A percentile compares a stretch with the other conserved stretches of the same genome.
Evolutionary conservation across 257 asterid genomes (phyloP).

Genomic region (Solanum habrochaites): DNA sequence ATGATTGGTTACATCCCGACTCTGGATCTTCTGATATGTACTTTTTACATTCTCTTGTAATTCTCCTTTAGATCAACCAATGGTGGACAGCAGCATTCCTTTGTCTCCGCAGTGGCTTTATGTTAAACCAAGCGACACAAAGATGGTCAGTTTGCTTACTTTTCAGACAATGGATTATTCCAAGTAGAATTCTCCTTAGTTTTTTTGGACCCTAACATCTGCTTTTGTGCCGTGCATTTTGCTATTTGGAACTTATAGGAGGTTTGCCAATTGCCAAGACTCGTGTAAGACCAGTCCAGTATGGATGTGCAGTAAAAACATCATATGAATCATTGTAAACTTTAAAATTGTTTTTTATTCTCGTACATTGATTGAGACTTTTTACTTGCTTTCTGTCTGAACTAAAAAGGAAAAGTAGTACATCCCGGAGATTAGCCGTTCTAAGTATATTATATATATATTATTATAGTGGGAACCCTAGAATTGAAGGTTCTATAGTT

Average conservation of each 20-base stretch:
- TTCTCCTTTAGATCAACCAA: slow-evolving; percentile 51
- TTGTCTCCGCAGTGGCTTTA: slow-evolving; percentile 97
- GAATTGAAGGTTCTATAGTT: neutral
- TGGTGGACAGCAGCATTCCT: slow-evolving; percentile 73
- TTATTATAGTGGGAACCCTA: neutral
- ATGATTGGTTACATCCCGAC: neutral
- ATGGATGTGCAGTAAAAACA: neutral
- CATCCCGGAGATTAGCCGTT: neutral
- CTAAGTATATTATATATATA: neutral
- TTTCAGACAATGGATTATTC: neutral
- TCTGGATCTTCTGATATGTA: neutral
- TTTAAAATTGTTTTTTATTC: neutral
- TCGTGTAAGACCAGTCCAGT: neutral
- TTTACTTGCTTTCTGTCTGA: neutral
- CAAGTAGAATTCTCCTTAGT: neutral
- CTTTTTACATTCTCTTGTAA: neutral
- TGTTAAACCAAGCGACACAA: slow-evolving; percentile 72
- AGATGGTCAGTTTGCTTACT: slow-evolving; percentile 31
- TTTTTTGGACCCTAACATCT: neutral
- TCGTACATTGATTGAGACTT: neutral
- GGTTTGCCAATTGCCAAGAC: neutral
- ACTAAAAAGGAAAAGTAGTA: neutral
- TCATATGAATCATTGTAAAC: neutral
- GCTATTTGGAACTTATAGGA: neutral
- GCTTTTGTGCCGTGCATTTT: neutral